Evolutionary conservation across 257 asterid genomes (phyloP).

Genomic region (Penstemon newberryi): DNA sequence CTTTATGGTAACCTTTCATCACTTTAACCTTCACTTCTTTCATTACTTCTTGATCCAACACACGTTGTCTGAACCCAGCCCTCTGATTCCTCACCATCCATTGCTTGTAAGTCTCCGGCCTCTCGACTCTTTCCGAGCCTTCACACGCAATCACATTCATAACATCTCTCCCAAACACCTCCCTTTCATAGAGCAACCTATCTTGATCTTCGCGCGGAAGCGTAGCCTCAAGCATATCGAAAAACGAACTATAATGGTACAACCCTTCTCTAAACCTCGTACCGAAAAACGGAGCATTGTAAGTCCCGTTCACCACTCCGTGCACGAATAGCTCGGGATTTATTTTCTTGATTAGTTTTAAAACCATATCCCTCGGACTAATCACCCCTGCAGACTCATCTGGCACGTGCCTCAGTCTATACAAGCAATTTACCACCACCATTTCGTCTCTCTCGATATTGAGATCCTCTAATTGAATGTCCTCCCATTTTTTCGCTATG

Average conservation of each 20-base stretch:
- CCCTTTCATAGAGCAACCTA: constrained; percentile 42
- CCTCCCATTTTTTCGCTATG: constrained; percentile 66
- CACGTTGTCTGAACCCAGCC: constrained; percentile 47
- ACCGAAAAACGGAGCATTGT: constrained; percentile 49
- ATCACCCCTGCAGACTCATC: constrained; percentile 38
- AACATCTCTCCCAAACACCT: constrained; percentile 37
- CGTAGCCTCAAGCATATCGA: constrained; percentile 50
- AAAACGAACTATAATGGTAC: constrained; percentile 45
- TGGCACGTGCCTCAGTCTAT: constrained; percentile 47
- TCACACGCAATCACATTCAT: constrained; percentile 53
- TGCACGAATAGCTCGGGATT: constrained; percentile 44
- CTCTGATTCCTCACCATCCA: constrained; percentile 44
- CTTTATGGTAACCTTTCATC: constrained; percentile 38
- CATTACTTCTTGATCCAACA: constrained; percentile 39
- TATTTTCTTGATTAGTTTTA: constrained; percentile 41
- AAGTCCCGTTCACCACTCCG: constrained; percentile 45
- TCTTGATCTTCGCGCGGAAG: constrained; percentile 33
- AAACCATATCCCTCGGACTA: constrained; percentile 46
- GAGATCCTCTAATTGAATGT: constrained; percentile 44
- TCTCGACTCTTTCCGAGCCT: constrained; percentile 47
- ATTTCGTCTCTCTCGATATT: constrained; percentile 49
- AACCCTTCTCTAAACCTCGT: constrained; percentile 51
- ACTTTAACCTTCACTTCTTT: constrained; percentile 41
- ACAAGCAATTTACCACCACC: constrained; percentile 59
- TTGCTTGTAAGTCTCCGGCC: constrained; percentile 59